Conservation (phyloP, 129 eudicot species). For the Tanacetum coccineum region DNA sequence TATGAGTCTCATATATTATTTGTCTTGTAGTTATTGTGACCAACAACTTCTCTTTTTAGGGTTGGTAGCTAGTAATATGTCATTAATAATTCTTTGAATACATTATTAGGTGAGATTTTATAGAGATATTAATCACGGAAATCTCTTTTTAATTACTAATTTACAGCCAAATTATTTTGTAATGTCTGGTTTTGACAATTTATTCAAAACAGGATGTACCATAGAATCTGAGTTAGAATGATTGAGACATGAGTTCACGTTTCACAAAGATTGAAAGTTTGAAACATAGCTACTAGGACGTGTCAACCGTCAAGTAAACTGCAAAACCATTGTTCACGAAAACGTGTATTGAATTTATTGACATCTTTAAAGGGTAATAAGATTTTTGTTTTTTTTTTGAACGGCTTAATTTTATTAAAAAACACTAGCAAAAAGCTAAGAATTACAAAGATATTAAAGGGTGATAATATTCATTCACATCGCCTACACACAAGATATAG, state of each 20-base stretch:
- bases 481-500: background rate
- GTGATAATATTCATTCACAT: too few species aligned
- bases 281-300: background rate
- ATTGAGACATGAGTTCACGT: background rate
- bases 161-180: background rate
- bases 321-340: background rate
- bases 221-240: background rate
- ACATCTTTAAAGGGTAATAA: background rate
- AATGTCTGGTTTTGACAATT: too few species aligned
- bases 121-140: background rate
- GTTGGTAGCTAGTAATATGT: conserved; percentile 16
- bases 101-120: conserved; percentile 16
- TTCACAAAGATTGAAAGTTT: background rate
- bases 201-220: too few species aligned
- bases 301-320: background rate
- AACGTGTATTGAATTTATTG: background rate
- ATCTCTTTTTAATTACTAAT: too few species aligned
- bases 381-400: too few species aligned
- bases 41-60: conserved; percentile 34
- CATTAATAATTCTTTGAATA: too few species aligned
- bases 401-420: too few species aligned
- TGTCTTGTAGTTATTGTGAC: conserved; percentile 21
- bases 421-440: too few species aligned
- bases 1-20: background rate
- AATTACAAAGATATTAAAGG: too few species aligned